These are phyloP conservation scores for Senna siamea DNA, from an alignment of 306 rosid genomes.

Conservation along the genomic window DNA sequence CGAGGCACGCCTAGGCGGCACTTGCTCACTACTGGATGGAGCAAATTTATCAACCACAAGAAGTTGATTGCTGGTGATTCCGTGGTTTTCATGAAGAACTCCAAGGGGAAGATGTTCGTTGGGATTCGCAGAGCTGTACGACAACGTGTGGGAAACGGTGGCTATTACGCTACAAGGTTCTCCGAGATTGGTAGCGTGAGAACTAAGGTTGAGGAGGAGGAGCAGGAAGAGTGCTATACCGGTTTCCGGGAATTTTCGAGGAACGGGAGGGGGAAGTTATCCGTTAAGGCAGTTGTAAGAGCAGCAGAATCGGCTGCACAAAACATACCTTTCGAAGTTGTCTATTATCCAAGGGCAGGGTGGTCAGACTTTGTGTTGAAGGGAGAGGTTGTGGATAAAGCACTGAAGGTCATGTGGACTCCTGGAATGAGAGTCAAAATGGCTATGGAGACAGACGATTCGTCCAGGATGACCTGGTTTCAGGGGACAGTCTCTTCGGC, in stretches of 20 bases:
- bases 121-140: slow-evolving; percentile 65
- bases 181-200: slow-evolving; percentile 32
- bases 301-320: slow-evolving; percentile 66
- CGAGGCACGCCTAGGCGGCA: slow-evolving; percentile 81
- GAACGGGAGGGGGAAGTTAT: slow-evolving; percentile 49
- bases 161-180: slow-evolving; percentile 35
- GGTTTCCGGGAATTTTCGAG: slow-evolving; percentile 41
- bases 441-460: slow-evolving; percentile 66
- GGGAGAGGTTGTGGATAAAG: slow-evolving; percentile 59
- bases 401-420: slow-evolving; percentile 48
- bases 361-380: slow-evolving; percentile 72
- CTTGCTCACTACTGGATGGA: slow-evolving; percentile 87
- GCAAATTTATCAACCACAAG: slow-evolving; percentile 74
- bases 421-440: slow-evolving; percentile 67
- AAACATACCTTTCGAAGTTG: slow-evolving; percentile 64
- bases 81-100: slow-evolving; percentile 60
- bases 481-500: slow-evolving; percentile 57
- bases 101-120: slow-evolving; percentile 46
- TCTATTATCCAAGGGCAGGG: slow-evolving; percentile 67
- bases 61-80: slow-evolving; percentile 75
- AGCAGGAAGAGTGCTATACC: background rate
- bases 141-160: background rate
- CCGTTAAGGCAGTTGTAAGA: slow-evolving; percentile 44
- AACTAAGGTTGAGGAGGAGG: slow-evolving; percentile 35
- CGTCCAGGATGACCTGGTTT: slow-evolving; percentile 63